Evolutionary conservation across 1,284 basidiomycete genomes (phyloP), one percentile per base, ranked within the genome.

Genomic region (Entoloma clypeatum): DNA sequence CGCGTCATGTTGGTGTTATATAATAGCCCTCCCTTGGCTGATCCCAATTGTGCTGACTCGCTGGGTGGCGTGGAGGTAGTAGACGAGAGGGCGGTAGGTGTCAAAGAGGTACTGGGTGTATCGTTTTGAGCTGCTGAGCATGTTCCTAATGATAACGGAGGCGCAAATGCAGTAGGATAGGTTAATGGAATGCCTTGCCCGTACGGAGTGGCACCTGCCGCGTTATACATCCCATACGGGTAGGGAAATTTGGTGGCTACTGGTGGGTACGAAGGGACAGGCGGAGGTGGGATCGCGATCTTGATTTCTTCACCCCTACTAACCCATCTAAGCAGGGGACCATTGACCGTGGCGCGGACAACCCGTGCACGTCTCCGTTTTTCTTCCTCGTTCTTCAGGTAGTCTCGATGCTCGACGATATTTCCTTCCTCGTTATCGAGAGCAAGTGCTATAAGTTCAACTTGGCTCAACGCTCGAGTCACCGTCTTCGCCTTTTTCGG

Each of bases 391-490:
- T 78, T 64, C 41, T 72, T 73, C 19, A 93, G 73, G 54, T 92
- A 92, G 48, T 87, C 75, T 26, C 77, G 71, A 51, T 92, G 82
- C 36, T 87, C 81, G n/a, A 74, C 71, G 16, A 83, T 78, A 54
- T 93, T 93, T 3, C 81, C 79, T 61, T 92, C 88, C 57, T 92
- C 90, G 36, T 81, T 86, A 54, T 91, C 87, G 7, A 92, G 72
- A 0, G 90, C 90, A 10, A 79, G 79, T 1, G 80, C 78, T 39
- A 93, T 86, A 3, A 92, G 72, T 51, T 91, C 85, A 16, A 77
- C 85, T 55, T 93, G 91, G 0, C 87, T 88, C 25, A 77, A 74
- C 3, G 63, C 57, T 17, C 68, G 74, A 9, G 62, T 66, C 39
- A 67, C 67, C 3, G 64, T 63, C 54, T 79, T 83, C 5, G 61